Percentiles rank a stretch among this genome's conserved stretches.
phyloP scores from a whole-genome alignment of 345 rosid species.

The Pistacia integerrima region DNA sequence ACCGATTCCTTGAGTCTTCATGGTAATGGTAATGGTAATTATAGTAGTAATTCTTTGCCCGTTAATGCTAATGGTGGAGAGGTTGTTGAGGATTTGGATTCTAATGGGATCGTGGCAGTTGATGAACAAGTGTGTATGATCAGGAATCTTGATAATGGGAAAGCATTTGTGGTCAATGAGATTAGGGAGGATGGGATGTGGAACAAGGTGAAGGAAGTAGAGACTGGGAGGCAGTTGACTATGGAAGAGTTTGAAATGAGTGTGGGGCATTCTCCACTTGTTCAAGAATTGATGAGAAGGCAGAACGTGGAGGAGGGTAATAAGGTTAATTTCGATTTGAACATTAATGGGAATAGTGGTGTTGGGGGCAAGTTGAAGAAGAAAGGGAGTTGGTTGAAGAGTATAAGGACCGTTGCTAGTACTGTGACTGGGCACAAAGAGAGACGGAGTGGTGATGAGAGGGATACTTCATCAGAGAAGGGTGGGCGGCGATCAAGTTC shows the following conservation, averaged over 20 bases:
- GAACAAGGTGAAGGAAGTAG: slow-evolving; percentile 85
- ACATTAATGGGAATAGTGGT: slow-evolving; percentile 34
- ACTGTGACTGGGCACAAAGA: slow-evolving; percentile 65
- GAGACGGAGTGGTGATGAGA: slow-evolving; percentile 89
- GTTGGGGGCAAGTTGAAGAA: slow-evolving; percentile 61
- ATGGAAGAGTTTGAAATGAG: slow-evolving; percentile 91
- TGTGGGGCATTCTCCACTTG: slow-evolving; percentile 94
- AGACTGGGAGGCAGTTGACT: slow-evolving; percentile 84
- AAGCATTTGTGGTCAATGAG: slow-evolving; percentile 88
- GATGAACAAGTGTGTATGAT: slow-evolving; percentile 61
- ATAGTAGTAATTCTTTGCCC: slow-evolving; percentile 30
- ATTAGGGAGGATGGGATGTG: slow-evolving; percentile 76
- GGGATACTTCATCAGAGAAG: slow-evolving; percentile 84
- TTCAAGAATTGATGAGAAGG: slow-evolving; percentile 93
- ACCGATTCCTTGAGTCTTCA: slow-evolving; percentile 21
- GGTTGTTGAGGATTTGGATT: slow-evolving; percentile 35
- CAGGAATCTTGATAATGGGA: slow-evolving; percentile 86
- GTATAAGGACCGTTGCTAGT: slow-evolving; percentile 71
- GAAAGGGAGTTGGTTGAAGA: slow-evolving; percentile 82
- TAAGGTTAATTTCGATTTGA: slow-evolving; percentile 44
- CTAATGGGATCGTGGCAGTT: slow-evolving; percentile 23
- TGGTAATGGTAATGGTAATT: slow-evolving; percentile 38
- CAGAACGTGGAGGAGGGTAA: slow-evolving; percentile 80
- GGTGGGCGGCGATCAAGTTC: slow-evolving; percentile 95
- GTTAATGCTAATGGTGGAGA: slow-evolving; percentile 23